phyloP scores from a whole-genome alignment of 2,329 filamentous ascomycete species.

The Pseudogymnoascus sp. region DNA sequence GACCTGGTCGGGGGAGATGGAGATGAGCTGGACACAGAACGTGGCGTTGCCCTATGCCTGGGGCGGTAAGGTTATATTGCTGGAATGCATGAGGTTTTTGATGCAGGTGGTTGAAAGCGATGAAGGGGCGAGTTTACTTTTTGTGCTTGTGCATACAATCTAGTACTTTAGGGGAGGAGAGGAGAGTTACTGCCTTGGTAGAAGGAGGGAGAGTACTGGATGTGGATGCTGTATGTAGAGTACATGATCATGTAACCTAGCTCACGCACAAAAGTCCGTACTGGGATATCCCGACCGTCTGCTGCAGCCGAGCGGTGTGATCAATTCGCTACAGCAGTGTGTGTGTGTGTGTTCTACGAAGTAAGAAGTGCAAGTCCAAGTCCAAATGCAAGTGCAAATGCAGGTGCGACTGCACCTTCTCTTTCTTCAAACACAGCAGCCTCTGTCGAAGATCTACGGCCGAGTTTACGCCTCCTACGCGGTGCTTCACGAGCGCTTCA shows the following conservation, averaged over 20 bases:
- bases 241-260: background rate
- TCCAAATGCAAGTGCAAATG: too few relatives aligned
- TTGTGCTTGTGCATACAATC: background rate
- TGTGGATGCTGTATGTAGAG: background rate
- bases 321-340: background rate
- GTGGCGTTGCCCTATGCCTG: background rate
- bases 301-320: background rate
- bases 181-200: background rate
- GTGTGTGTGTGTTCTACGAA: background rate
- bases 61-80: background rate
- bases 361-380: too few relatives aligned
- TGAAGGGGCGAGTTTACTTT: background rate
- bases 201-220: background rate
- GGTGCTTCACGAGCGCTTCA: background rate
- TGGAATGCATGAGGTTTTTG: background rate
- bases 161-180: background rate
- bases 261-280: background rate
- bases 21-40: background rate
- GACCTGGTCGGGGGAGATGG: background rate
- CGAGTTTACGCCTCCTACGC: background rate
- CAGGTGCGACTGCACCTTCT: background rate
- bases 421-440: background rate
- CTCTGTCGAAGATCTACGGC: background rate
- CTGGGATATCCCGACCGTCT: background rate
- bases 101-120: conserved; percentile 2